Base-by-base conservation (phyloP, 2,329 filamentous ascomycete genomes). In the Claviceps maximensis region DNA sequence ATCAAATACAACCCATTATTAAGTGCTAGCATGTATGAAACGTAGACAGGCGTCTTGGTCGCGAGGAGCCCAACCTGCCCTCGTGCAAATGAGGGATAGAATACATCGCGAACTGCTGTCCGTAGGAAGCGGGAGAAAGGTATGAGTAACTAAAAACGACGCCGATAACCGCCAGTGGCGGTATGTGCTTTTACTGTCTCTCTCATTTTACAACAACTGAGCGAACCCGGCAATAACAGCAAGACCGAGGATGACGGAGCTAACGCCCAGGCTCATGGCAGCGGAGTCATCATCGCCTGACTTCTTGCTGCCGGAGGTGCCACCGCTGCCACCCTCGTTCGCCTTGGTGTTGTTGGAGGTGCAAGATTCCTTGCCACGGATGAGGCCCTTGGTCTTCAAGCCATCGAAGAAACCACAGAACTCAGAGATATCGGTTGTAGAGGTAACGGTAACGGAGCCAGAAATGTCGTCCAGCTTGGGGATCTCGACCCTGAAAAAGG, bases 401-500 rank as follows among this genome's bases (percentile, higher is more conserved):
- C 74, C 65, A 56, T 73, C 63, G 54, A 79, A 67, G 67, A 86
- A 79, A 33, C 65, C 59, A 51, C 69, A 65, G 75, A 86, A 81
- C 54, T 67, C 62, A 54, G 58, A 58, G 58, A 87, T 82, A 57
- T 84, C 74, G 55, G 74, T 76, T 51, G 83, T 86, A 59, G 78
- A 83, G 62, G 82, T 75, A 59, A 87, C 72, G 63, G 84, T 83
- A 67, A 88, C 86, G 56, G 79, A 80, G 70, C 87, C 87, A 64
- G 78, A 76, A 60, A 90, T 86, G 58, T 83, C 76, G 55, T 77
- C 70, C 27, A 91, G 75, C 40, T 71, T 65, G 56, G 87, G 84
- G 52, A 96, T 78, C 38, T 75, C 65, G 59, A 93, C 82, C 55
- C 89, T 95, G 36, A n/a, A 1, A 9, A 31, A 7, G 15, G 9